Evolutionary conservation across 2,329 filamentous ascomycete species (phyloP), one percentile per base, ranked within the genome.

Genomic region (Fusarium dlaminii): DNA sequence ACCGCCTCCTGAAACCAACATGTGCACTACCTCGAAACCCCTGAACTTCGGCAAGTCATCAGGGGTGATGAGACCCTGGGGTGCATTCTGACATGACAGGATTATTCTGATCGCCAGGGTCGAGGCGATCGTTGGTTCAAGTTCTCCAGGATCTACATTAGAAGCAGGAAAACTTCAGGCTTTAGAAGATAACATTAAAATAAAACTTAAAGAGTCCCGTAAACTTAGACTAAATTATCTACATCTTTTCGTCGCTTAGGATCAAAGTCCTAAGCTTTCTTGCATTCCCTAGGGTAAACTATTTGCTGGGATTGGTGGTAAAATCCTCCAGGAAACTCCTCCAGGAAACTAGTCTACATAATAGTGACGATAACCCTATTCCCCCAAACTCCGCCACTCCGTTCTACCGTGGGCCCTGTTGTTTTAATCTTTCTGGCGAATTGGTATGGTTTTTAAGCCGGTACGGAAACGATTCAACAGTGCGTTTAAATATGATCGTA

Each of bases 1-100:
- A 54, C 70, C 65, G 65, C 42, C 27, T 65, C 70, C 70, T 73
- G 70, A 73, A 73, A 73, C 70, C 51, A 55, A 42, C 34, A 48
- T 59, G 34, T 39, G 48, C 43, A 59, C 49, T 32, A 49, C 46
- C 29, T 29, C 52, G 39, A 43, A 40, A 52, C 67, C 68, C 68
- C 68, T 70, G 68, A 34, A 32, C 42, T 34, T 30, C 42, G n/a
- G 29, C 43, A 30, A 43, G 42, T 54, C 45, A 45, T 61, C 61
- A 70, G 68, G 68, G 55, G 60, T 42, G 42, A 40, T 56, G 20
- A 51, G 32, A 64, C 30, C 36, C 42, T 32, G 13, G 40, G 58
- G 34, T 43, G 42, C 30, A 49, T 55, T 39, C 37, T 60, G 27
- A 34, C 34, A 22, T 56, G 46, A 39, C 20, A 51, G 46, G 43